These are phyloP conservation scores for Candolleomyces eurysporus DNA, from an alignment of 768 basidiomycete species.

Conservation along the genomic window DNA sequence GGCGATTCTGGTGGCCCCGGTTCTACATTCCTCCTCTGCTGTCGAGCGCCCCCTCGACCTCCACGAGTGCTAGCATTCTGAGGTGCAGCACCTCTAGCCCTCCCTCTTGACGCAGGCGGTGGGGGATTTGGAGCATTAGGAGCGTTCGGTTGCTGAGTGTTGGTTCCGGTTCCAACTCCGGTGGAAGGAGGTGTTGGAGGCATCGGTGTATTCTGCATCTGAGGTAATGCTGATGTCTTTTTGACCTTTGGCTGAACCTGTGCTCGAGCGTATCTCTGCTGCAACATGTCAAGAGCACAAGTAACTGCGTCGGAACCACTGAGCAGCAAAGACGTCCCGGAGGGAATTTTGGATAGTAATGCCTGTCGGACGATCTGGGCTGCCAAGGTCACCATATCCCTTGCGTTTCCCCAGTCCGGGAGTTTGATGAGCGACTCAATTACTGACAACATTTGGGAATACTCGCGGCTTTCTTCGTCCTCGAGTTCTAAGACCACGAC, in stretches of 20 bases:
- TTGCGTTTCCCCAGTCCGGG: slow-evolving; percentile 67
- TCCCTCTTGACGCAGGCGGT: not conserved
- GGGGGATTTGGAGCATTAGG: not conserved
- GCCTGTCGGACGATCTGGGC: slow-evolving; percentile 46
- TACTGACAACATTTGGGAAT: slow-evolving; percentile 34
- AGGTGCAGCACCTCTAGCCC: not conserved
- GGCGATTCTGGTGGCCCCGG: not conserved
- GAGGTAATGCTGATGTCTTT: slow-evolving; percentile 11
- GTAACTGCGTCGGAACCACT: slow-evolving; percentile 14
- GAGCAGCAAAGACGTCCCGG: slow-evolving; percentile 4
- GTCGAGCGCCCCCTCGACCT: not conserved
- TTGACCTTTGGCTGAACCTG: slow-evolving; percentile 7
- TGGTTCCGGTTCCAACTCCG: not conserved
- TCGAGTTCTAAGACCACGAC: slow-evolving; percentile 38
- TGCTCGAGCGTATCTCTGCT: slow-evolving; percentile 15
- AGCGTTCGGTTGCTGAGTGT: not conserved
- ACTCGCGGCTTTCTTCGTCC: slow-evolving; percentile 25
- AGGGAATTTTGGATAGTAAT: slow-evolving; percentile 18
- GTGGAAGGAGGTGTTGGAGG: slow-evolving; percentile 14
- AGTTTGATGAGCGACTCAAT: slow-evolving; percentile 42
- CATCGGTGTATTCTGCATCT: slow-evolving; percentile 15
- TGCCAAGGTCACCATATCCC: slow-evolving; percentile 56
- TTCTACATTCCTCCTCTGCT: not conserved
- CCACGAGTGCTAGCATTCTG: too few relatives aligned
- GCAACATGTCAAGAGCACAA: slow-evolving; percentile 16